Conservation (phyloP, 352 stramenopile genomes). For the Thalassiosira livingstoniorum region DNA sequence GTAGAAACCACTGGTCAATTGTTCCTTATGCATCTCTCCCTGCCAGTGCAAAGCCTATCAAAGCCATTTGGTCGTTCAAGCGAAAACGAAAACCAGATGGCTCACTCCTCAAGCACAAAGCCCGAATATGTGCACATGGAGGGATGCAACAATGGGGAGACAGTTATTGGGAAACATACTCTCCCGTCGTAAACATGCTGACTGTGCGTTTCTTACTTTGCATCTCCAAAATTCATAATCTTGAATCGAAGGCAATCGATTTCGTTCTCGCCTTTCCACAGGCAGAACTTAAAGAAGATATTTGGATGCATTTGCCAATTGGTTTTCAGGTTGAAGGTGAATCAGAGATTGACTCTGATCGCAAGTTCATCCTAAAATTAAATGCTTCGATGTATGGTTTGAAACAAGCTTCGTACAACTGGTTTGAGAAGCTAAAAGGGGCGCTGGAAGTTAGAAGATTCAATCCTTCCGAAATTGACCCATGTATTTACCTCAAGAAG, state of each 20-base stretch:
- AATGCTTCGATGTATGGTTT: neutral
- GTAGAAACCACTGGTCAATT: neutral
- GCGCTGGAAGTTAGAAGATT: neutral
- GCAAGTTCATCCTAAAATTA: neutral
- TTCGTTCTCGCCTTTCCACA: conserved; percentile 5
- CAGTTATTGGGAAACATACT: conserved; percentile 5
- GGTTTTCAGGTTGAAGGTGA: neutral
- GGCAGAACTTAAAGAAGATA: neutral
- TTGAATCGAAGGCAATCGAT: neutral
- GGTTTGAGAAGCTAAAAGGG: conserved; percentile 4
- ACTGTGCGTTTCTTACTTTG: neutral
- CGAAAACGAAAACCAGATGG: neutral
- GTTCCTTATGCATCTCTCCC: neutral
- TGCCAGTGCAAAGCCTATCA: neutral
- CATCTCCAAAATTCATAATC: neutral
- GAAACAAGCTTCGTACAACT: neutral
- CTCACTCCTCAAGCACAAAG: neutral
- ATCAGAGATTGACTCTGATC: neutral
- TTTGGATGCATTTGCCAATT: neutral
- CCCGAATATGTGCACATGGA: neutral
- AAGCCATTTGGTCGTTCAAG: conserved; percentile 1
- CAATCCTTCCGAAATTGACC: conserved; percentile 2
- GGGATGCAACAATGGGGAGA: conserved; percentile 2
- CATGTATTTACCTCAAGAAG: neutral
- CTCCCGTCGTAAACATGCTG: neutral